Conservation (phyloP, 2,329 filamentous ascomycete species). For the Fusarium clavum region DNA sequence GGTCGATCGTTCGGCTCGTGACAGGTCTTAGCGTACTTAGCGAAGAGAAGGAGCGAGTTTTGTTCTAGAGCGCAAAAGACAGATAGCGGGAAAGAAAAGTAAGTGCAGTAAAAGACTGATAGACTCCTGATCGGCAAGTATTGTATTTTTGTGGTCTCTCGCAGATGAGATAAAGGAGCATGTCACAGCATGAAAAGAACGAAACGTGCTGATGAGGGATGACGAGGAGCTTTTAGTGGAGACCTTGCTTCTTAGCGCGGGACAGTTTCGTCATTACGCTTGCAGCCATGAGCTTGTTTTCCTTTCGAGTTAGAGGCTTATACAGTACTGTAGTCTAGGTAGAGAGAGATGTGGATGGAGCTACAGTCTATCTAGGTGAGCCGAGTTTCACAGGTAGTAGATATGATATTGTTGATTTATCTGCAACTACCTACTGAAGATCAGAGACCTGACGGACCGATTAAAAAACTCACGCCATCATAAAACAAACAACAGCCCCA, state of each 20-base stretch:
- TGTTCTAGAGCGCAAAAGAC: not conserved
- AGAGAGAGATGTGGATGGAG: not conserved
- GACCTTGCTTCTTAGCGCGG: conserved; percentile 24
- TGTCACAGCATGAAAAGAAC: conserved; percentile 21
- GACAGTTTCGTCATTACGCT: conserved; percentile 39
- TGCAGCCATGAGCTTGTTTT: conserved; percentile 41
- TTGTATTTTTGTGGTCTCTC: conserved; percentile 31
- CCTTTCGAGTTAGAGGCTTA: conserved; percentile 22
- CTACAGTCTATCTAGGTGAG: not conserved
- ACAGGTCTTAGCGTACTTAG: not conserved
- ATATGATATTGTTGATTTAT: not conserved
- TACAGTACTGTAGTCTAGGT: not conserved
- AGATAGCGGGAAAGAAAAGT: not conserved
- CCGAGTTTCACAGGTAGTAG: not conserved
- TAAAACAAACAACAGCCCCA: not conserved
- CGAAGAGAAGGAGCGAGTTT: conserved; percentile 6
- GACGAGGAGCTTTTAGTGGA: conserved; percentile 39
- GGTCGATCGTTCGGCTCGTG: conserved; percentile 22
- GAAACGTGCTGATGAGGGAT: conserved; percentile 37
- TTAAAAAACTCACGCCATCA: not conserved
- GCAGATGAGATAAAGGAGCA: conserved; percentile 30
- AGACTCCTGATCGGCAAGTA: conserved; percentile 19
- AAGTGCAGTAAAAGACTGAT: not conserved
- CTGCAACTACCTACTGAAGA: not conserved
- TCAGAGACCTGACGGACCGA: not conserved